Percentiles rank a stretch among this genome's conserved stretches.
These are phyloP conservation scores for Solanum chmielewskii DNA, from an alignment of 257 asterid species.

Conservation along the genomic window DNA sequence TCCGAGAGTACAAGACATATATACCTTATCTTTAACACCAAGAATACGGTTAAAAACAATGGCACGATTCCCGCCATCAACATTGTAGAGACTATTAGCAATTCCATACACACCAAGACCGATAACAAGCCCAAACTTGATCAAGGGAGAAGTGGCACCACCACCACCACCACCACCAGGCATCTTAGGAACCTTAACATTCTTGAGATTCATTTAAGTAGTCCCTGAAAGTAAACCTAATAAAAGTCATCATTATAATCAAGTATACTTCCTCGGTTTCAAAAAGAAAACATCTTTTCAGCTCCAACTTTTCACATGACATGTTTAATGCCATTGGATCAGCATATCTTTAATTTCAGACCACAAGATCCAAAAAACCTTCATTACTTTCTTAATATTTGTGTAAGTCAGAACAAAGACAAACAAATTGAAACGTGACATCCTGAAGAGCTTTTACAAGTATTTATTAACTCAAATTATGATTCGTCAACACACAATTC, in stretches of 20 bases:
- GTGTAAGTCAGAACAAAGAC: neutral
- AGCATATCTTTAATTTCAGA: neutral
- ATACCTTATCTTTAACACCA: constrained; percentile 77
- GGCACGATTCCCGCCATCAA: constrained; percentile 90
- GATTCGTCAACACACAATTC: neutral
- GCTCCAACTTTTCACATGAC: neutral
- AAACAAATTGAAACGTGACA: neutral
- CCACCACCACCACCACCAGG: constrained; percentile 42
- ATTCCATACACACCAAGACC: constrained; percentile 63
- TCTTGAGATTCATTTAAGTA: constrained; percentile 48
- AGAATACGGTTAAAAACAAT: constrained; percentile 68
- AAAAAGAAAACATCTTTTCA: neutral
- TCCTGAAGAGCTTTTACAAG: neutral
- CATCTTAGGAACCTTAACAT: constrained; percentile 70
- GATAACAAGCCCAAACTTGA: constrained; percentile 50
- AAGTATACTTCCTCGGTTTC: neutral
- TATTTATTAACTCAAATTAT: neutral
- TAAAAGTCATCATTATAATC: neutral
- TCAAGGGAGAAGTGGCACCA: constrained; percentile 48
- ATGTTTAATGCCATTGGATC: neutral
- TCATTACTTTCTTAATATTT: neutral
- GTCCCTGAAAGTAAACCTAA: constrained; percentile 17
- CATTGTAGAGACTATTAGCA: constrained; percentile 78
- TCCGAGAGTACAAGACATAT: neutral
- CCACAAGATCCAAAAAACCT: neutral